These are phyloP conservation scores for Candida dendrica DNA, from an alignment of 805 yeast genomes.

Conservation along the genomic window DNA sequence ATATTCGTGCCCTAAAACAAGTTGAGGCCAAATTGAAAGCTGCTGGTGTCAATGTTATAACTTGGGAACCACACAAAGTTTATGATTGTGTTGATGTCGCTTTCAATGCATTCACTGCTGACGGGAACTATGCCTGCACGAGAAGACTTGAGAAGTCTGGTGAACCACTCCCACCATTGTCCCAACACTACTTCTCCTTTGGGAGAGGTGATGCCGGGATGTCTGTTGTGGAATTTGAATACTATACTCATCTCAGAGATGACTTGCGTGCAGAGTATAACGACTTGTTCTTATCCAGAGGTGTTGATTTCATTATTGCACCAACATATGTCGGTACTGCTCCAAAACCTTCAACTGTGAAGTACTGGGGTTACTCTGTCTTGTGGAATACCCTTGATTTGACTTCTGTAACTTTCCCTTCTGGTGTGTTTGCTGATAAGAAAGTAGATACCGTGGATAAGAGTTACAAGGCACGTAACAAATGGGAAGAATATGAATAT, in stretches of 20 bases:
- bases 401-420: conserved; percentile 60
- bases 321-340: conserved; percentile 69
- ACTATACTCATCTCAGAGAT: conserved; percentile 50
- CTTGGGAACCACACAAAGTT: conserved; percentile 51
- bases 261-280: conserved; percentile 49
- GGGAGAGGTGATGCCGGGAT: conserved; percentile 49
- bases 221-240: conserved; percentile 46
- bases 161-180: conserved; percentile 62
- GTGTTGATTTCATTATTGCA: conserved; percentile 58
- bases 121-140: conserved; percentile 57
- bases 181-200: conserved; percentile 51
- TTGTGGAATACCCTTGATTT: conserved; percentile 66
- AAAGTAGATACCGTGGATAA: conserved; percentile 39
- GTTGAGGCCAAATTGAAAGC: conserved; percentile 46
- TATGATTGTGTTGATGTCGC: conserved; percentile 55
- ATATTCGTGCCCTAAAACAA: conserved; percentile 45
- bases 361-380: conserved; percentile 77
- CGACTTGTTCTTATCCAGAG: conserved; percentile 43
- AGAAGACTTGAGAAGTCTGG: conserved; percentile 50
- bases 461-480: conserved; percentile 12
- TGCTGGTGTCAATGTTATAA: conserved; percentile 52
- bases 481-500: conserved; percentile 27
- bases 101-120: conserved; percentile 47
- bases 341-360: conserved; percentile 52
- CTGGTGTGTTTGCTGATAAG: conserved; percentile 48